Evolutionary conservation across 2,329 filamentous ascomycete genomes (phyloP), one percentile per base, ranked within the genome.

Genomic region (Colletotrichum spinosum): DNA sequence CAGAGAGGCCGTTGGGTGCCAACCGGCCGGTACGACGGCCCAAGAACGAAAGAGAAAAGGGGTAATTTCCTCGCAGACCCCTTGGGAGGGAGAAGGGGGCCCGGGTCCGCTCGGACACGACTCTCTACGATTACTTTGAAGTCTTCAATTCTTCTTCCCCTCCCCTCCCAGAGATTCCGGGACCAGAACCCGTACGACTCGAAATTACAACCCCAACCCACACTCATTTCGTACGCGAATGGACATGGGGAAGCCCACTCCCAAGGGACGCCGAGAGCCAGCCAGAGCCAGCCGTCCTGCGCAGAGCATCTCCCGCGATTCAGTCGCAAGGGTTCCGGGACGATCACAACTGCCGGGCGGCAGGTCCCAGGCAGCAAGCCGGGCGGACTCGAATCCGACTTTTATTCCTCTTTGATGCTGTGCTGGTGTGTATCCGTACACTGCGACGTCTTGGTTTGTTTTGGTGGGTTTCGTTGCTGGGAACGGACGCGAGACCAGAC

Each of bases 141-240:
- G 4, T 25, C 3, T 25, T 25, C 25, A 3, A 25, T 25, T 25
- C 25, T 25, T 25, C 25, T 17, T 17, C 17, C 17, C 25, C 25
- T 25, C 25, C 25, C 25, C 3, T 25, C 3, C 4, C 25, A 25
- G 1, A 41, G 44, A 12, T 38, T 49, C 55, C 54, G 33, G 60
- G 54, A 37, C 13, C 48, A 25, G 55, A 12, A 17, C 48, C 25
- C 25, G 34, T 53, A 25, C 11, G 37, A 35, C 17, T 35, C 15
- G 13, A 44, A 33, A 54, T 52, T 63, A 53, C 60, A 46, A 63
- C 55, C 34, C 48, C 25, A 59, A 33, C 48, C 60, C 54, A 59
- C 55, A 37, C 42, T 49, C 17, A 58, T 45, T 45, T 34, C 39
- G 13, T 15, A 46, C 33, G 13, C 7, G 15, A 37, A 39, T 38